Percentiles rank a stretch among this genome's conserved stretches.
These are phyloP conservation scores for Eustoma russellianum DNA, from an alignment of 257 asterid species.

Conservation along the genomic window DNA sequence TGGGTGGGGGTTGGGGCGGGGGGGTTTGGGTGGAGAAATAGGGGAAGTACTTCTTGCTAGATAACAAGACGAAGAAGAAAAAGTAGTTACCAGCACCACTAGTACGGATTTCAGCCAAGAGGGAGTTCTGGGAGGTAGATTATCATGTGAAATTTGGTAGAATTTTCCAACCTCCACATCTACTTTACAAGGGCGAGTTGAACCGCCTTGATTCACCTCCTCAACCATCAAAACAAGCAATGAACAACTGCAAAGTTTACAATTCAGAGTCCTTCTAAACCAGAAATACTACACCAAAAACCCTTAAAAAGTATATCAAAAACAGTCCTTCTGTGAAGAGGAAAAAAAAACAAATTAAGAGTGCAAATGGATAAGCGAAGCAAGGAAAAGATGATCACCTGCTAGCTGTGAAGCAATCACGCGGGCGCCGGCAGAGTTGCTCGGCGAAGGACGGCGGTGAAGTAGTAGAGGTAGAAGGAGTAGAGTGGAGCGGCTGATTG, in stretches of 20 bases:
- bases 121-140: constrained; percentile 19
- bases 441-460: too few species aligned
- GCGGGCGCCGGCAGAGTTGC: too few species aligned
- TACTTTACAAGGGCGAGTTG: constrained; percentile 3
- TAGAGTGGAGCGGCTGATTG: too few species aligned
- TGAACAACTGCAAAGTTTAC: neutral
- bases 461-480: too few species aligned
- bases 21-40: neutral
- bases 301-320: neutral
- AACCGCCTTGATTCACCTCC: constrained; percentile 5
- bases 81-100: constrained; percentile 11
- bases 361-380: too few species aligned
- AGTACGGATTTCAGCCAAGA: constrained; percentile 16
- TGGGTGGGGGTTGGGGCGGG: too few species aligned
- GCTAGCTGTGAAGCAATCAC: too few species aligned
- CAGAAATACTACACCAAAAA: neutral
- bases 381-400: too few species aligned
- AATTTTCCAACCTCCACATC: constrained; percentile 14
- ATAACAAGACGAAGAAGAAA: neutral
- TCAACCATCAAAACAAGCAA: constrained; percentile 14
- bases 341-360: too few species aligned
- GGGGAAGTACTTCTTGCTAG: too few species aligned
- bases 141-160: constrained; percentile 14
- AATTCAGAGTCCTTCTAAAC: neutral
- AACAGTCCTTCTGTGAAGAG: too few species aligned